Evolutionary conservation across 2,329 filamentous ascomycete species (phyloP).

Genomic region (Hymenotorrendiella dingleyae): DNA sequence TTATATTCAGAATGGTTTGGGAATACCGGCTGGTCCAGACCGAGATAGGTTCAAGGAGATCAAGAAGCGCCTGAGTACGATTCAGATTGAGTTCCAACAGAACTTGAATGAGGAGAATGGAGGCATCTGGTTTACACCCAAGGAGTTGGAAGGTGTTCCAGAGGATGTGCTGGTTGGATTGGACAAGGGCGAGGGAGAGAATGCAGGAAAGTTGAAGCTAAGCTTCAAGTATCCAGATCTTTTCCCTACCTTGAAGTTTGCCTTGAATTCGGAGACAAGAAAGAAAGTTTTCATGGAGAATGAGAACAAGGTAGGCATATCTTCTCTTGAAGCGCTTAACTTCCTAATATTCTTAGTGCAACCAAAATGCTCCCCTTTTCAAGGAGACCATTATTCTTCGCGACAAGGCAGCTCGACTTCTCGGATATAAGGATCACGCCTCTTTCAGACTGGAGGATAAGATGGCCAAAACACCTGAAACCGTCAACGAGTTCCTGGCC

Average conservation of each 20-base stretch:
- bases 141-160: slow-evolving; percentile 71
- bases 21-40: slow-evolving; percentile 61
- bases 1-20: slow-evolving; percentile 71
- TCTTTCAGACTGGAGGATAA: slow-evolving; percentile 73
- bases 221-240: slow-evolving; percentile 82
- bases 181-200: slow-evolving; percentile 66
- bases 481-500: slow-evolving; percentile 65
- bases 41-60: slow-evolving; percentile 81
- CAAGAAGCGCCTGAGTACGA: slow-evolving; percentile 70
- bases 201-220: slow-evolving; percentile 68
- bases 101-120: slow-evolving; percentile 78
- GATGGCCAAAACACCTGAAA: slow-evolving; percentile 74
- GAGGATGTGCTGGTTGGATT: slow-evolving; percentile 59
- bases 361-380: slow-evolving; percentile 67
- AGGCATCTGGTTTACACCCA: slow-evolving; percentile 70
- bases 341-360: slow-evolving; percentile 41
- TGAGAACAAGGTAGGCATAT: slow-evolving; percentile 68
- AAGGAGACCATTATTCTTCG: slow-evolving; percentile 68
- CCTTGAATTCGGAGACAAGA: slow-evolving; percentile 61
- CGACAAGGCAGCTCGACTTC: slow-evolving; percentile 69
- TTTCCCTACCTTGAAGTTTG: slow-evolving; percentile 73
- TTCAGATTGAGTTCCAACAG: slow-evolving; percentile 72
- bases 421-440: slow-evolving; percentile 74
- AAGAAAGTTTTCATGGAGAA: slow-evolving; percentile 66
- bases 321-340: too few species aligned